phyloP scores from a whole-genome alignment of 2,329 filamentous ascomycete genomes.

The Eutypa lata region DNA sequence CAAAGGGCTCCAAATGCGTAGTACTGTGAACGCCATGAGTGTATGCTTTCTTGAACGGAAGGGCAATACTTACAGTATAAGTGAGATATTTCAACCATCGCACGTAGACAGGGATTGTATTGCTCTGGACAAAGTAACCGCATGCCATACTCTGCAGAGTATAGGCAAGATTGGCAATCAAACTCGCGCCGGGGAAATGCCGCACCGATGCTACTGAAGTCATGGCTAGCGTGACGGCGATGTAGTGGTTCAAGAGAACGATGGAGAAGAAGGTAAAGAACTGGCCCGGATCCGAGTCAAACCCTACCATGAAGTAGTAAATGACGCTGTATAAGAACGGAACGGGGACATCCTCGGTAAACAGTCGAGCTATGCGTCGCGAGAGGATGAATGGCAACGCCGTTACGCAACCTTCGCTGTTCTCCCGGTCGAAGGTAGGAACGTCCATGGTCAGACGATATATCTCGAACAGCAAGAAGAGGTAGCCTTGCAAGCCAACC shows the following conservation, averaged over 20 bases:
- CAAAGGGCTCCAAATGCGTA: constrained; percentile 70
- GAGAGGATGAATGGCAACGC: constrained; percentile 69
- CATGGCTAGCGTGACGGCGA: constrained; percentile 69
- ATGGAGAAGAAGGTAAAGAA: constrained; percentile 73
- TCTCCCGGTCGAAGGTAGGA: constrained; percentile 71
- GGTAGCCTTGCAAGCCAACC: constrained; percentile 69
- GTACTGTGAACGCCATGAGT: constrained; percentile 38
- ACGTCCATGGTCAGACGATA: constrained; percentile 75
- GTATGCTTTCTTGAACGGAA: constrained; percentile 20
- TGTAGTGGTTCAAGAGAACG: constrained; percentile 68
- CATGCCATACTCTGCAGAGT: constrained; percentile 73
- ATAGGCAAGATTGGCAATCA: constrained; percentile 70
- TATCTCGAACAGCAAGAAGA: constrained; percentile 72
- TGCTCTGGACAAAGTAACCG: constrained; percentile 72
- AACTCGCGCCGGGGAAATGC: constrained; percentile 66
- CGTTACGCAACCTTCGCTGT: constrained; percentile 68
- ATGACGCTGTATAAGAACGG: constrained; percentile 68
- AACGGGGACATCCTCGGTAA: constrained; percentile 70
- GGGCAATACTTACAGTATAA: constrained; percentile 46
- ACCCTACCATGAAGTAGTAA: constrained; percentile 76
- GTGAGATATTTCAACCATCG: constrained; percentile 71
- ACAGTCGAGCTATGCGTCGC: constrained; percentile 63
- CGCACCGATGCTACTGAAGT: constrained; percentile 63
- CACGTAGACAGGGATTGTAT: constrained; percentile 73
- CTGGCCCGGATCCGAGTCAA: constrained; percentile 58